Base-by-base conservation (phyloP, 768 basidiomycete species). In the Lentinula edodes region DNA sequence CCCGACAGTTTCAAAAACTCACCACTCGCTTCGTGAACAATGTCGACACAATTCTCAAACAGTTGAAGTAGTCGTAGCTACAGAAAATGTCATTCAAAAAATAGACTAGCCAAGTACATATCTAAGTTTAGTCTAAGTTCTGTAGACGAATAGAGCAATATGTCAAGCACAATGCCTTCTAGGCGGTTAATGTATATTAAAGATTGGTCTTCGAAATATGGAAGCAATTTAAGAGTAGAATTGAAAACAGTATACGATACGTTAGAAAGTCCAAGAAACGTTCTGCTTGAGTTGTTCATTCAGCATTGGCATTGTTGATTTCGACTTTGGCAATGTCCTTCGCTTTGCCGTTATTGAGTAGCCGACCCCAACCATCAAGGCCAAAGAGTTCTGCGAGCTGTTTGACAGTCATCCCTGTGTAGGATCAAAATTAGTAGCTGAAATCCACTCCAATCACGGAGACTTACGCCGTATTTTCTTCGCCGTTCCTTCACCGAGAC, bases 1-100 rank as follows among this genome's bases (percentile, higher is more conserved):
- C 10, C 58, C 13, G 23, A 18, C 61, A 93, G 92, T 90, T 93
- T 70, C 89, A 91, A 69, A 89, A 86, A 65, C 74, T 93, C 12
- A 77, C 79, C 0, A 87, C 91, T 64, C 81, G 75, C 62, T 80
- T 84, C 60, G 71, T 90, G 16, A 76, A 69, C 1, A 88, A 92
- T 46, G 75, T 91, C 13, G 91, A 93, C 69, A 84, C 82, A 58
- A 78, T 86, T 60, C 72, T 93, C 34, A 78, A 77, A 0, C 80
- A 80, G 35, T 72, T 89, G 57, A 90, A 89, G 70, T 90, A 86
- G 70, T 74, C 79, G 9, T 39, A 82, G 81, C 1, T 61, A 52
- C 18, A 58, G 53, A 15, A 35, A 56, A 23, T 45, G 18, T 34
- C 6, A 28, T 48, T 48, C 20, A 48, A 23, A 20, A 10, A 10